Evolutionary conservation across 2,329 filamentous ascomycete species (phyloP), one percentile per base, ranked within the genome.

Genomic region (Escovopsis sp.): DNA sequence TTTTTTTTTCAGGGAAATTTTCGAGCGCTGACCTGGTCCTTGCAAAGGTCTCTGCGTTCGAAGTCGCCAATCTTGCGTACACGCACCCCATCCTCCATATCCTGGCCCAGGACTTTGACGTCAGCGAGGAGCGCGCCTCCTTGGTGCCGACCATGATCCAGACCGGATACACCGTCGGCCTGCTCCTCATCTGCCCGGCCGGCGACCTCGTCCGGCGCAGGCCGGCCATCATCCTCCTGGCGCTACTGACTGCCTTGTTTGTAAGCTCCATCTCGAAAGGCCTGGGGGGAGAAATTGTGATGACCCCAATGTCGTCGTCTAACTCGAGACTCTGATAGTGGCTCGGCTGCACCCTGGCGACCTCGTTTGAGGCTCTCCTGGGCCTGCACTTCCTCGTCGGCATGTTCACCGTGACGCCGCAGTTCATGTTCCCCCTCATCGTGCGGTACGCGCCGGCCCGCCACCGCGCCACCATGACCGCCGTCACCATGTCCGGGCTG

Each of bases 1-100:
- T 15, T 15, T 15, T 15, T 15, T 15, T 15, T 15, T 2, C 15
- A 2, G 15, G 15, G 15, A 15, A 15, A 15, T 15, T 2, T 2
- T 15, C 2, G 28, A 18, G 37, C 38, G 43, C 38, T 44, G 28
- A 44, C 33, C 15, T 26, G 33, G 32, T 12, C 23, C 23, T 23
- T 4, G 23, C 23, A 23, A 44, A 44, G 43, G 36, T 45, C 12
- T 63, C 65, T 0, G 71, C 77, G 4, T 77, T 85, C 49, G 85
- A 81, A 1, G 84, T 88, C 6, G 83, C 83, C 15, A 88, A 88
- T 51, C 65, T 89, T 3, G 89, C 89, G 62, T 87, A 89, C 59
- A 84, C 74, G 45, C 83, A 88, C 52, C 82, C 85, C 0, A 83
- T 89, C 38, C 64, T 89, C 23, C 85, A 87, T 54, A 74, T 82